These are phyloP conservation scores for Penicillium atrosanguineum DNA, from an alignment of 495 filamentous ascomycete genomes.

Conservation along the genomic window DNA sequence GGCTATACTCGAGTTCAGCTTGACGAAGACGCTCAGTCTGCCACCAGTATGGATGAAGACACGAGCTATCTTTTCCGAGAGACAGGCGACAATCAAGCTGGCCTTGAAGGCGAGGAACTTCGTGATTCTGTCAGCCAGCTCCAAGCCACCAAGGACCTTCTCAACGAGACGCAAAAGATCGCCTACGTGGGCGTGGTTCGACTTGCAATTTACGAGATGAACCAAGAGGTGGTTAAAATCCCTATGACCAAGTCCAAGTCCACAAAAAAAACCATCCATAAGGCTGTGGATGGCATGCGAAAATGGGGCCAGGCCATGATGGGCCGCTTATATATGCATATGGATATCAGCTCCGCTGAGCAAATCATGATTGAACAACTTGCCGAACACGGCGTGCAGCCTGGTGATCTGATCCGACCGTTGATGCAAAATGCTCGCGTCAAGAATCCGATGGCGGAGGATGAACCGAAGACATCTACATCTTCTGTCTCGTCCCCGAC, in stretches of 20 bases:
- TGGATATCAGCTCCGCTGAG: conserved; percentile 87
- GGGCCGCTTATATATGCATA: conserved; percentile 87
- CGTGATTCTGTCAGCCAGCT: conserved; percentile 86
- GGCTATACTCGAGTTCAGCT: conserved; percentile 92
- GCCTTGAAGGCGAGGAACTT: conserved; percentile 73
- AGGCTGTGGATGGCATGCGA: conserved; percentile 72
- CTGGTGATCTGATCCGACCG: conserved; percentile 74
- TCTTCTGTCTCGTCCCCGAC: conserved; percentile 32
- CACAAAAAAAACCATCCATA: conserved; percentile 62
- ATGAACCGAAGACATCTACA: conserved; percentile 25
- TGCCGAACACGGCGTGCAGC: conserved; percentile 83
- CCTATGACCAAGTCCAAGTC: conserved; percentile 44
- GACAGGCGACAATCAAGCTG: conserved; percentile 53
- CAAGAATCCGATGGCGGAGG: conserved; percentile 80
- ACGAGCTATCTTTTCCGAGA: conserved; percentile 92
- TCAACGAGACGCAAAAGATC: conserved; percentile 94
- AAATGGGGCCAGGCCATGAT: conserved; percentile 99
- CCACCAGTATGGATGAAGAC: conserved; percentile 96
- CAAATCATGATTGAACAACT: conserved; percentile 99
- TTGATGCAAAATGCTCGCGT: conserved; percentile 93
- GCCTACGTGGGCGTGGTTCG: conserved; percentile 91
- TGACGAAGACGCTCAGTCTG: conserved; percentile 90
- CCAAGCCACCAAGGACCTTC: conserved; percentile 90
- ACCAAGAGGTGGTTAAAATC: conserved; percentile 59
- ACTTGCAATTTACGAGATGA: conserved; percentile 74